phyloP scores from a whole-genome alignment of 2,329 filamentous ascomycete genomes.

The Zopfia rhizophila region DNA sequence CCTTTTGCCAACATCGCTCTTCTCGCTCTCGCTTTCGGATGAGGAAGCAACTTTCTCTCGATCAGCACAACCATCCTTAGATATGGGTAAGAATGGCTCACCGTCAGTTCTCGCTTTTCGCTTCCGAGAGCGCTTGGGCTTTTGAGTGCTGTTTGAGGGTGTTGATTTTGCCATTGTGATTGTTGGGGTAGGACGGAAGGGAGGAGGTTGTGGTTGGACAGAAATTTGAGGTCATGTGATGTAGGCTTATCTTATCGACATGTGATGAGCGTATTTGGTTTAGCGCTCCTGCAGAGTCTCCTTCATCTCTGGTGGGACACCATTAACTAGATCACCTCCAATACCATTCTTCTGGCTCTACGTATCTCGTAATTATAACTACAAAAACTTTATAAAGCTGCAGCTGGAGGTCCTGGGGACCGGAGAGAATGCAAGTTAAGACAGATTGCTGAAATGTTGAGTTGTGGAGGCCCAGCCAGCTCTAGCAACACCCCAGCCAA shows the following conservation, averaged over 20 bases:
- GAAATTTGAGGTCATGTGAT: constrained; percentile 35
- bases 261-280: constrained; percentile 25
- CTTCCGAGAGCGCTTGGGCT: constrained; percentile 42
- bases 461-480: too few relatives aligned
- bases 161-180: constrained; percentile 36
- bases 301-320: too few relatives aligned
- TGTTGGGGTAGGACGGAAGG: constrained; percentile 4
- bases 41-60: constrained; percentile 32
- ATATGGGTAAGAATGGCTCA: too few relatives aligned
- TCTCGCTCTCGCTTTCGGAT: constrained; percentile 43
- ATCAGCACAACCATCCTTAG: constrained; percentile 15
- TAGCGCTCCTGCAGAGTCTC: too few relatives aligned
- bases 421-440: too few relatives aligned
- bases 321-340: too few relatives aligned
- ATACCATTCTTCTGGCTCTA: too few relatives aligned
- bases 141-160: constrained; percentile 26
- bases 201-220: constrained; percentile 10
- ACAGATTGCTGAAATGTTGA: too few relatives aligned
- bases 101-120: constrained; percentile 43
- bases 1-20: constrained; percentile 35
- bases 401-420: too few relatives aligned
- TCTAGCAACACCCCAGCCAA: too few relatives aligned
- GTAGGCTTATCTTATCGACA: constrained; percentile 39
- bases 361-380: too few relatives aligned
- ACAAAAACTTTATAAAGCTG: too few relatives aligned